Percentiles rank a stretch among this genome's conserved stretches.
These are phyloP conservation scores for Psilocybe subaeruginosa DNA, from an alignment of 768 basidiomycete species.

Conservation along the genomic window DNA sequence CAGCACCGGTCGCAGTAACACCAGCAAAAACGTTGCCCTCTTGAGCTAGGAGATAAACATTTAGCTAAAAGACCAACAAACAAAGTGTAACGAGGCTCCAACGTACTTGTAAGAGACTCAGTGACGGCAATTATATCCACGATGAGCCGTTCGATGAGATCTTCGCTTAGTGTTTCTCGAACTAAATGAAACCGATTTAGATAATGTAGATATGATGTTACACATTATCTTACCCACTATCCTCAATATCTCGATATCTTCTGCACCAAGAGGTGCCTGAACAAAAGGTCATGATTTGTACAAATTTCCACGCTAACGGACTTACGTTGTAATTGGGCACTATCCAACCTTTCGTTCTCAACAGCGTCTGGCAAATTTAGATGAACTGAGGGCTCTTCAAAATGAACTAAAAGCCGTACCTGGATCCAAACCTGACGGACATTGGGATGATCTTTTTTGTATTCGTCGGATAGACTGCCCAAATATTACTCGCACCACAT, in stretches of 20 bases:
- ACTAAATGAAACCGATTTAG: constrained; percentile 36
- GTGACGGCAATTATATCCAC: constrained; percentile 52
- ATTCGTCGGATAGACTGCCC: constrained; percentile 49
- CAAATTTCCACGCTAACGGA: background rate
- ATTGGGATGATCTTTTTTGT: constrained; percentile 51
- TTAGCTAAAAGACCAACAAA: background rate
- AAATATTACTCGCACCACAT: background rate
- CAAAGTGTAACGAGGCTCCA: background rate
- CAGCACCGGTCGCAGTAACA: constrained; percentile 18
- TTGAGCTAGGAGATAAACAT: constrained; percentile 12
- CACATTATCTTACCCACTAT: constrained; percentile 45
- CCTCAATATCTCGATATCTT: constrained; percentile 59
- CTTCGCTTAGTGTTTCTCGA: constrained; percentile 57
- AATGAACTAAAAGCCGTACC: constrained; percentile 20
- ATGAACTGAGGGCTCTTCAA: background rate
- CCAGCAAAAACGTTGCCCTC: constrained; percentile 30
- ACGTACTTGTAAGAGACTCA: constrained; percentile 48
- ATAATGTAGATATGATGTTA: constrained; percentile 11
- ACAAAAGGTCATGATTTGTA: background rate
- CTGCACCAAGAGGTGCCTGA: constrained; percentile 51
- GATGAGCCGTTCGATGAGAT: constrained; percentile 51
- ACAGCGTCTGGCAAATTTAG: constrained; percentile 32
- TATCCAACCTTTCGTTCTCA: constrained; percentile 61
- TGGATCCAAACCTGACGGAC: constrained; percentile 58
- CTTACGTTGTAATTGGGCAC: constrained; percentile 59